Percentiles rank a stretch among this genome's conserved stretches.
Conservation (phyloP, 768 basidiomycete genomes). For the Daedalea quercina region DNA sequence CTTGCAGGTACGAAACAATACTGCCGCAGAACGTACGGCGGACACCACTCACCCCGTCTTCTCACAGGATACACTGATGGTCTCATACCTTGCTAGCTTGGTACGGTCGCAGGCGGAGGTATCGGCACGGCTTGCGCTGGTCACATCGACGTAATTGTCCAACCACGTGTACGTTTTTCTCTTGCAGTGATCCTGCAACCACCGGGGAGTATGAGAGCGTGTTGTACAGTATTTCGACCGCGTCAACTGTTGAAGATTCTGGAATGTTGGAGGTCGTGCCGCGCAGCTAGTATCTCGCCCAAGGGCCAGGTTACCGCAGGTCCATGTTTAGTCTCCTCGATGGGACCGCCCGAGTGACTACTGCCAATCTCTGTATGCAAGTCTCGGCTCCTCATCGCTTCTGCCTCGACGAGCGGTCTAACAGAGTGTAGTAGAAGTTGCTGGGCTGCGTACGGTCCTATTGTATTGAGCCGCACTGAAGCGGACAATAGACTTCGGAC, state of each 20-base stretch:
- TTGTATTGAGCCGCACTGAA: slow-evolving; percentile 82
- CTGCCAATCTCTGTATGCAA: slow-evolving; percentile 40
- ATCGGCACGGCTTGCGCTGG: slow-evolving; percentile 77
- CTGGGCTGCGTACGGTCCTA: slow-evolving; percentile 92
- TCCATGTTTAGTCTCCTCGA: slow-evolving; percentile 30
- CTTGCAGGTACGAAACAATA: slow-evolving; percentile 49
- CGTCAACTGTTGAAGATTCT: slow-evolving; percentile 87
- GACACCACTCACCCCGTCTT: not conserved
- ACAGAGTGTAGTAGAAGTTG: slow-evolving; percentile 75
- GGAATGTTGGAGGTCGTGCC: slow-evolving; percentile 94
- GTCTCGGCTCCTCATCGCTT: slow-evolving; percentile 37
- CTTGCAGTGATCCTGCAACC: not conserved
- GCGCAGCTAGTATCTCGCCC: slow-evolving; percentile 82
- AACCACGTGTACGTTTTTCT: not conserved
- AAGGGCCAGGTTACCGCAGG: slow-evolving; percentile 95
- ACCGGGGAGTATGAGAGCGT: not conserved
- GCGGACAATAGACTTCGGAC: slow-evolving; percentile 87
- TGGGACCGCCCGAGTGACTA: slow-evolving; percentile 8
- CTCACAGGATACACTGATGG: slow-evolving; percentile 84
- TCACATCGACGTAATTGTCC: slow-evolving; percentile 36
- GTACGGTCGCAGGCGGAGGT: slow-evolving; percentile 92
- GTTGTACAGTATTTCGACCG: not conserved
- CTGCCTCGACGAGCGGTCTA: slow-evolving; percentile 55
- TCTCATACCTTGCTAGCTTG: slow-evolving; percentile 90
- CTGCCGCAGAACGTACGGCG: not conserved